Evolutionary conservation across 129 eudicot genomes (phyloP).

Genomic region (Smallanthus sonchifolius): DNA sequence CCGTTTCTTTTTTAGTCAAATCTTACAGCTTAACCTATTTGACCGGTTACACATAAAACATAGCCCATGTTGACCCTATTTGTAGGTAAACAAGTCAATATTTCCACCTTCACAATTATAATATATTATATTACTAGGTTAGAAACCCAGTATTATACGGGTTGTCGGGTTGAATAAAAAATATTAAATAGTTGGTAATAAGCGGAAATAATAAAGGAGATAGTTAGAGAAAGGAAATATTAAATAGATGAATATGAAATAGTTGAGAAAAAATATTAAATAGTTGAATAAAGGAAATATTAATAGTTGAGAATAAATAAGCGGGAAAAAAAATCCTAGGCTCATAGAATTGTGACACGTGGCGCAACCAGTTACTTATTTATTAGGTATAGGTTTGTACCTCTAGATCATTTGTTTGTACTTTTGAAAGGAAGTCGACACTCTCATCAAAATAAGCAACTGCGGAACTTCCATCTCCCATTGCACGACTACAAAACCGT

Average conservation of each 20-base stretch:
- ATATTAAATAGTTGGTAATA: no score
- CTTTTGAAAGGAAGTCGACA: slow-evolving; percentile 55
- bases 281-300: no score
- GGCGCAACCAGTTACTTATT: no score
- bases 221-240: no score
- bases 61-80: background rate
- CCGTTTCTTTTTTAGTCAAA: background rate
- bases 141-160: no score
- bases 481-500: slow-evolving; percentile 62
- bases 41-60: background rate
- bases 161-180: no score
- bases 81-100: background rate
- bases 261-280: no score
- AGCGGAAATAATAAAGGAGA: no score
- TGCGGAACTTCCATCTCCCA: slow-evolving; percentile 75
- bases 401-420: slow-evolving; percentile 70
- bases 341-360: no score
- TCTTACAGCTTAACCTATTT: background rate
- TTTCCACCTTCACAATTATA: background rate
- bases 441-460: slow-evolving; percentile 83
- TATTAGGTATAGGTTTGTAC: slow-evolving; percentile 20
- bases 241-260: no score
- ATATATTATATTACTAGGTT: background rate
- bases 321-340: no score
- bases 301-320: no score